These are phyloP conservation scores for Cryptococcus jaspeensis DNA, from an alignment of 1,284 basidiomycete species.

Conservation along the genomic window DNA sequence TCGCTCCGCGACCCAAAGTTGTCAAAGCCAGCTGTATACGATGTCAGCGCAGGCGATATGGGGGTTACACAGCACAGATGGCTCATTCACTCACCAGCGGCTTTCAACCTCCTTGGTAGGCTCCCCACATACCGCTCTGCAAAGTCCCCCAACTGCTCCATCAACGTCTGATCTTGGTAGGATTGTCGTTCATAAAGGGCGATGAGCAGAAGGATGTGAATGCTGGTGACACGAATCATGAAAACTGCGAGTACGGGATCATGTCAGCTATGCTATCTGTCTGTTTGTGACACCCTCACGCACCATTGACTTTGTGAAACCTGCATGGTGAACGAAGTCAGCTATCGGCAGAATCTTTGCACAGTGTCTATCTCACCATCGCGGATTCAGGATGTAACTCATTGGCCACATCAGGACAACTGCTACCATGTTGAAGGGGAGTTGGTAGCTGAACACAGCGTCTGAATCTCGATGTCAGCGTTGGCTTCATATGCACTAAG, in stretches of 20 bases:
- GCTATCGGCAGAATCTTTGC: not conserved
- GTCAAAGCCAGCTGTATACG: slow-evolving; percentile 69
- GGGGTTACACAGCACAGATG: not conserved
- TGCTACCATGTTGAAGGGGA: slow-evolving; percentile 82
- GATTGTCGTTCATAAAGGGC: slow-evolving; percentile 78
- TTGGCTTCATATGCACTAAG: no score
- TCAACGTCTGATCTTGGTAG: slow-evolving; percentile 64
- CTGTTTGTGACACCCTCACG: slow-evolving; percentile 38
- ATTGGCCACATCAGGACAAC: slow-evolving; percentile 77
- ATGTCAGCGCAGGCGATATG: slow-evolving; percentile 11
- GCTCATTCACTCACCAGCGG: slow-evolving; percentile 71
- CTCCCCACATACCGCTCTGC: slow-evolving; percentile 69
- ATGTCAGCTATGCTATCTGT: slow-evolving; percentile 3
- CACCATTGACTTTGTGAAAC: slow-evolving; percentile 71
- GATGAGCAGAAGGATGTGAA: slow-evolving; percentile 78
- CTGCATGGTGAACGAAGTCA: slow-evolving; percentile 20
- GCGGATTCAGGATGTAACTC: slow-evolving; percentile 64
- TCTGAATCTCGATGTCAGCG: slow-evolving; percentile 56
- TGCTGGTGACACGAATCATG: slow-evolving; percentile 67
- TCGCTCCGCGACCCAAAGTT: slow-evolving; percentile 67
- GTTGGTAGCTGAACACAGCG: slow-evolving; percentile 87
- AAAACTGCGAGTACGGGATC: slow-evolving; percentile 27
- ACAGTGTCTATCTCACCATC: slow-evolving; percentile 51
- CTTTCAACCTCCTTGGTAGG: slow-evolving; percentile 67
- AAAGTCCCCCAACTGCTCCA: slow-evolving; percentile 66